Conservation (phyloP, 345 rosid species). For the Citrus hindsii region DNA sequence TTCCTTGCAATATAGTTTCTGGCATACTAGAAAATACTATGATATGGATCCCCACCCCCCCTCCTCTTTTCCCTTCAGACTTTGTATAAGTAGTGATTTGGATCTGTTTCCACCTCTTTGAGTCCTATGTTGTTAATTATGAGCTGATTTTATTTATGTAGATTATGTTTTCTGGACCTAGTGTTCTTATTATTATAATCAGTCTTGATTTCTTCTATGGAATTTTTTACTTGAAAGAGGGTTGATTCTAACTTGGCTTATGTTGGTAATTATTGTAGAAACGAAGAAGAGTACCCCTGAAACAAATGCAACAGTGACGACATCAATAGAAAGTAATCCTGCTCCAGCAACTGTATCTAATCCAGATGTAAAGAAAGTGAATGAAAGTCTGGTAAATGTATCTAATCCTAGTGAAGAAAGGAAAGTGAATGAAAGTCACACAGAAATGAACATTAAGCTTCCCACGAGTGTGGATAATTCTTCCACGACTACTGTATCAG, state of each 20-base stretch:
- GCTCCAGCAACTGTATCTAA: constrained; percentile 27
- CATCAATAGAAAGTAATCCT: constrained; percentile 32
- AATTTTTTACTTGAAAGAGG: constrained; percentile 3
- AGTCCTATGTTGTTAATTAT: not conserved
- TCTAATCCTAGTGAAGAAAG: constrained; percentile 37
- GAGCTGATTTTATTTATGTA: not conserved
- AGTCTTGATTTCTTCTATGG: not conserved
- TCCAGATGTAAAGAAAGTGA: constrained; percentile 35
- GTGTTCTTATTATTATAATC: not conserved
- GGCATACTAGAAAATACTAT: not conserved
- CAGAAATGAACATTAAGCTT: constrained; percentile 36
- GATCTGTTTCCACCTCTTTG: not conserved
- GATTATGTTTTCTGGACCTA: not conserved
- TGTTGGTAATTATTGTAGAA: constrained; percentile 45
- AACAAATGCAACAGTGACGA: constrained; percentile 35
- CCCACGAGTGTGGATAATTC: constrained; percentile 33
- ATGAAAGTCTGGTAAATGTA: constrained; percentile 32
- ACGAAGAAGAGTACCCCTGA: constrained; percentile 37
- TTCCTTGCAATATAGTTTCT: not conserved
- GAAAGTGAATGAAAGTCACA: constrained; percentile 35
- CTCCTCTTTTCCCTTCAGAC: no score
- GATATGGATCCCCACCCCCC: not conserved
- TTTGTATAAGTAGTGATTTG: not conserved
- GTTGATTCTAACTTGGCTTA: constrained; percentile 13
- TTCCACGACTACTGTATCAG: constrained; percentile 27